phyloP scores from a whole-genome alignment of 2,329 filamentous ascomycete species.

The Calonectria pseudoreteaudii region DNA sequence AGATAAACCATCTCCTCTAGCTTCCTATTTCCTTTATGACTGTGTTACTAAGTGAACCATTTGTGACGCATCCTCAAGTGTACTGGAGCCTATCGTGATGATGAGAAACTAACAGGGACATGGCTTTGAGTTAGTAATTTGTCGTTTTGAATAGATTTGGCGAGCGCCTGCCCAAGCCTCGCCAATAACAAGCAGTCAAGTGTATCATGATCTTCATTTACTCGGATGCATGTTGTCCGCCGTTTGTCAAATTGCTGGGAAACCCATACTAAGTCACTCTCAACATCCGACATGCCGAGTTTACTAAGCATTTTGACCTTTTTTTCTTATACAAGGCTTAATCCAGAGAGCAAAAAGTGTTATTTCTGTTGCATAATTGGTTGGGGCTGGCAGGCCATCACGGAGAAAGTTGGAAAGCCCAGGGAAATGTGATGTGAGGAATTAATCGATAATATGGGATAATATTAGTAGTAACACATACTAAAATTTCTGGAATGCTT shows the following conservation, averaged over 20 bases:
- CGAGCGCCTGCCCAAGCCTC: too few species aligned
- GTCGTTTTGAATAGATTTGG: not conserved
- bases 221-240: too few species aligned
- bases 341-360: not conserved
- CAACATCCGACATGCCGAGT: too few species aligned
- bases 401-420: too few species aligned
- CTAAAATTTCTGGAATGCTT: too few species aligned
- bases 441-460: too few species aligned
- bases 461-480: too few species aligned
- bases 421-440: too few species aligned
- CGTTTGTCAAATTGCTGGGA: too few species aligned
- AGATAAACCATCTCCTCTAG: slow-evolving; percentile 5
- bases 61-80: not conserved
- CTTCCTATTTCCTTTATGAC: not conserved
- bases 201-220: too few species aligned
- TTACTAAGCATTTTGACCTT: not conserved
- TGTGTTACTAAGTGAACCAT: not conserved
- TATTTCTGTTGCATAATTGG: not conserved
- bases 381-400: not conserved
- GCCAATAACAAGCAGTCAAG: too few species aligned
- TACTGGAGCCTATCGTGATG: not conserved
- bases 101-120: not conserved
- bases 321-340: not conserved
- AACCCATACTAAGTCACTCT: too few species aligned
- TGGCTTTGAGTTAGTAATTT: not conserved